Percentiles rank a stretch among this genome's conserved stretches.
Conservation (phyloP, 768 basidiomycete genomes). For the Macrolepiota dolichaula region DNA sequence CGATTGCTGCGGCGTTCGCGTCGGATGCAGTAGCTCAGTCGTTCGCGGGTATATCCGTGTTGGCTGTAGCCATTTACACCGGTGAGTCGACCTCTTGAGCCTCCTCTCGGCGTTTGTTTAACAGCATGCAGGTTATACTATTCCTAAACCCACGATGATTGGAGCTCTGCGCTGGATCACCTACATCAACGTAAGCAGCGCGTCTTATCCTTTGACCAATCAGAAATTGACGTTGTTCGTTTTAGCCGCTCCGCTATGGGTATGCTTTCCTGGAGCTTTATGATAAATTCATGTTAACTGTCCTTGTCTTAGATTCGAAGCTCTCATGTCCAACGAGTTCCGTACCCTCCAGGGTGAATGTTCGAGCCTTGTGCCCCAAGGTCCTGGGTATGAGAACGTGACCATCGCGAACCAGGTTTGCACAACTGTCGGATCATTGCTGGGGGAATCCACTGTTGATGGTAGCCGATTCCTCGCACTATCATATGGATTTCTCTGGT, state of each 20-base stretch:
- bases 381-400: slow-evolving; percentile 58
- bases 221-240: slow-evolving; percentile 2
- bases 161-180: slow-evolving; percentile 68
- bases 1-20: slow-evolving; percentile 57
- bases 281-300: slow-evolving; percentile 33
- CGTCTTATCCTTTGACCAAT: not conserved
- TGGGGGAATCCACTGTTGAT: slow-evolving; percentile 55
- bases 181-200: slow-evolving; percentile 51
- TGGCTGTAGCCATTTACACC: slow-evolving; percentile 29
- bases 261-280: slow-evolving; percentile 13
- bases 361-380: slow-evolving; percentile 55
- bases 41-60: slow-evolving; percentile 42
- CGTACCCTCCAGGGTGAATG: slow-evolving; percentile 61
- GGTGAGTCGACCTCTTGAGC: slow-evolving; percentile 12
- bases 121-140: slow-evolving; percentile 24
- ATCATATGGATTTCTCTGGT: slow-evolving; percentile 44
- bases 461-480: slow-evolving; percentile 49
- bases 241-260: slow-evolving; percentile 15
- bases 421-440: slow-evolving; percentile 57
- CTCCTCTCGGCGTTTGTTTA: not conserved
- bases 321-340: slow-evolving; percentile 81
- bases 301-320: slow-evolving; percentile 70
- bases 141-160: slow-evolving; percentile 63
- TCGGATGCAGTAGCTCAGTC: slow-evolving; percentile 61
- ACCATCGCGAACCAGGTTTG: slow-evolving; percentile 70